These are phyloP conservation scores for Cutaneotrichosporon sp. DNA, from an alignment of 1,284 basidiomycete species.

Conservation along the genomic window DNA sequence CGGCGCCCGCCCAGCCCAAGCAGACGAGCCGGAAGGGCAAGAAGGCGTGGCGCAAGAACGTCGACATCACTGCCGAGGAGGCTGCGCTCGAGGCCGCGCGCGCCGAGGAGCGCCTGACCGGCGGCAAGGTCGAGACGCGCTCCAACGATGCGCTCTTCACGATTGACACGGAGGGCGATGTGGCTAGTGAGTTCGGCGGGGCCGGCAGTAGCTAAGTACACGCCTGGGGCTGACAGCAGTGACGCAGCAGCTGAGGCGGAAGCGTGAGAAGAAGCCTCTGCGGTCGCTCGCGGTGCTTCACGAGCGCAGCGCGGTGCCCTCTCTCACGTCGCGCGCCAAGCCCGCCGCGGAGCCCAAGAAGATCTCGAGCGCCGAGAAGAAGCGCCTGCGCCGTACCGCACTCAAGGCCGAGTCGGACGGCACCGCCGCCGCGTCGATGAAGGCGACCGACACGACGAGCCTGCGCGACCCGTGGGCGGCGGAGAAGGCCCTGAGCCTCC, in stretches of 20 bases:
- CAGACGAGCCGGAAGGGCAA: constrained; percentile 86
- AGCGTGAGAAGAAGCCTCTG: constrained; percentile 58
- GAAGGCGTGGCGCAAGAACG: constrained; percentile 89
- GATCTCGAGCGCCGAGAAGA: constrained; percentile 67
- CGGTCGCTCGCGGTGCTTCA: constrained; percentile 79
- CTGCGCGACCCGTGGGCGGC: constrained; percentile 29
- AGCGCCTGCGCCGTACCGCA: constrained; percentile 69
- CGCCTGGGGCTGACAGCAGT: not conserved
- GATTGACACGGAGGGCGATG: constrained; percentile 76
- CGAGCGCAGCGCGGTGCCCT: constrained; percentile 81
- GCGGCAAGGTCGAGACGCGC: constrained; percentile 56
- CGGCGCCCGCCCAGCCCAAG: constrained; percentile 62
- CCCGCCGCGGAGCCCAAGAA: constrained; percentile 45
- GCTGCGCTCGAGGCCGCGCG: constrained; percentile 69
- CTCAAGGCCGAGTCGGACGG: constrained; percentile 65
- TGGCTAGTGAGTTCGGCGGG: constrained; percentile 60
- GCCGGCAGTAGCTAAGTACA: constrained; percentile 12
- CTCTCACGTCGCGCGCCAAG: constrained; percentile 63
- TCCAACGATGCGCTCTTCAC: constrained; percentile 69
- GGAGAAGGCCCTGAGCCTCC: not conserved
- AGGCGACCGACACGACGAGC: constrained; percentile 14
- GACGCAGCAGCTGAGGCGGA: constrained; percentile 8
- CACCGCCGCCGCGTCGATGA: constrained; percentile 14
- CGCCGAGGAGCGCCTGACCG: constrained; percentile 73
- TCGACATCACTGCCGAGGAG: constrained; percentile 76